Base-by-base conservation (phyloP, 805 yeast genomes). In the Wickerhamiella lipophila region DNA sequence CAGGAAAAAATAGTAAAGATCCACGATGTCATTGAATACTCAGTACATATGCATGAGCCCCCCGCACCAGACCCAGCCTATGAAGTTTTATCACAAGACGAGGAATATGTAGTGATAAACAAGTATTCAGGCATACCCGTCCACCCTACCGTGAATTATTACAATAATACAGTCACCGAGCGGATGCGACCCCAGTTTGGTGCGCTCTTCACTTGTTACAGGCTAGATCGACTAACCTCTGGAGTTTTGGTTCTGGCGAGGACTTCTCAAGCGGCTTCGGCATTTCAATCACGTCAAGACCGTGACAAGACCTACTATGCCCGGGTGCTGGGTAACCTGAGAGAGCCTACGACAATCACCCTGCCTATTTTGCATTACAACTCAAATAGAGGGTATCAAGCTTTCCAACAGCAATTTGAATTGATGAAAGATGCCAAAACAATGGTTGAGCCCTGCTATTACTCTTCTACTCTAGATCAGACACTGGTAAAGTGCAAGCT, bases 91-190 rank as follows among this genome's bases (percentile, higher is more conserved):
- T 70, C 71, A 60, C 84, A 85, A 56, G 77, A 81, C 59, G 83
- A 77, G 6, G 75, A 81, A 41, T 62, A 82, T 21, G 67, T 92
- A 7, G 94, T 83, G 2, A 78, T 92, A 22, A 92, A 89, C 64
- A 89, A 89, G 55, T 97, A 97, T 0, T 74, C 92, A 6, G 96
- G 97, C 0, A 73, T 89, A 1, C 96, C 98, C 0, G 94, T 84
- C 0, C 98, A 89, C 62, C 97, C 98, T 2, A 82, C 96, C 0
- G 97, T 96, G 3, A 60, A 66, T 52, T 89, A 78, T 64, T 66
- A 86, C 49, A 81, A 74, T 61, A 86, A 92, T 60, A 49, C 62
- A 1, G 54, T 56, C 19, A 58, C 61, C 1, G 62, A 58, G 49
- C 22, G 30, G 42, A 49, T 58, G 49, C 19, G 23, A 11, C 42